Conservation (phyloP, 306 rosid species). For the Acacia melanoxylon region DNA sequence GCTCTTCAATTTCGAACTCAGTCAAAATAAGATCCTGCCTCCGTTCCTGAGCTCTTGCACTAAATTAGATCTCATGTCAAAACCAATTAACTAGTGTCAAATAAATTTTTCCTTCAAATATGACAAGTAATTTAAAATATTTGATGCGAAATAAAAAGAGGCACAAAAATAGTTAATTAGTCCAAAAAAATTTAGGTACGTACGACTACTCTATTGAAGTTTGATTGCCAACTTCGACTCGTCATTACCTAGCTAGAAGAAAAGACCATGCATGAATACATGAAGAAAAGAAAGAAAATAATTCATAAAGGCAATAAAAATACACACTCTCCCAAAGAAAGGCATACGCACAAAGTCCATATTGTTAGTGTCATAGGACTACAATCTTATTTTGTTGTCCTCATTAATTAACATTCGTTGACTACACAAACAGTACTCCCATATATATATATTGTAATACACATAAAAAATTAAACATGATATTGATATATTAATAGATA, state of each 20-base stretch:
- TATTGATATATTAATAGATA: neutral
- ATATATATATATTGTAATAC: neutral
- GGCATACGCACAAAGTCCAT: neutral
- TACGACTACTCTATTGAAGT: neutral
- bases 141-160: neutral
- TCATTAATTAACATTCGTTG: neutral
- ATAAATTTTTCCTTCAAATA: neutral
- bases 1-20: too few species aligned
- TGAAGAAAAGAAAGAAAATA: neutral
- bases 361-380: neutral
- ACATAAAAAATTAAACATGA: neutral
- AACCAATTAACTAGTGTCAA: neutral
- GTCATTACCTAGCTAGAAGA: neutral
- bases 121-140: neutral
- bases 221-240: neutral
- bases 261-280: neutral
- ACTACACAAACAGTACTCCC: neutral
- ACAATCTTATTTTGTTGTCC: neutral
- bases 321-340: neutral
- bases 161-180: neutral
- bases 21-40: too few species aligned
- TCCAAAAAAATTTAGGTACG: neutral
- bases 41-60: too few species aligned
- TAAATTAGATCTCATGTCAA: neutral
- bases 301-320: neutral